phyloP scores from a whole-genome alignment of 129 eudicot species.

The Mikania micrantha region DNA sequence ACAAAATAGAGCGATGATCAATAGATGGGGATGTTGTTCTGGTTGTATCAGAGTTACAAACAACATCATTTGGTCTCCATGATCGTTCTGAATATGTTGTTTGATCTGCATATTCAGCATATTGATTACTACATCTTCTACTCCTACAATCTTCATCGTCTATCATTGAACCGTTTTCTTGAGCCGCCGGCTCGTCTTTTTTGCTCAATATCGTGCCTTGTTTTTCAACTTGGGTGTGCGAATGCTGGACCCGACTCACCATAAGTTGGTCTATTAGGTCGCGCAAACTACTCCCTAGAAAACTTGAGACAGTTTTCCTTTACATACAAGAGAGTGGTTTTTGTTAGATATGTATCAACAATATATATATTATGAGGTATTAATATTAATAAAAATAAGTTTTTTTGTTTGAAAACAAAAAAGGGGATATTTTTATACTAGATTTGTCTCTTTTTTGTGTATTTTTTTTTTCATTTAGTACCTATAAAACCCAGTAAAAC shows the following conservation, averaged over 20 bases:
- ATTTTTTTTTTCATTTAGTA: no score
- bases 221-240: conserved; percentile 7
- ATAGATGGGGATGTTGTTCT: conserved; percentile 37
- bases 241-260: conserved; percentile 39
- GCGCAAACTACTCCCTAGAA: conserved; percentile 58
- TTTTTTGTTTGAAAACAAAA: no score
- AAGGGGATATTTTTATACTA: no score
- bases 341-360: background rate
- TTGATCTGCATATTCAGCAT: conserved; percentile 30
- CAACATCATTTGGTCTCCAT: conserved; percentile 34
- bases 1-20: conserved; percentile 31
- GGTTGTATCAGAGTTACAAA: conserved; percentile 31
- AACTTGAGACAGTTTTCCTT: conserved; percentile 71
- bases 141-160: conserved; percentile 28
- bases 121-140: conserved; percentile 27
- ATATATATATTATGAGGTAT: no score
- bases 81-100: conserved; percentile 22
- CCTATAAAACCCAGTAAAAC: no score
- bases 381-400: no score
- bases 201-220: background rate
- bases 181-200: background rate
- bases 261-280: conserved; percentile 61
- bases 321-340: background rate
- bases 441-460: no score
- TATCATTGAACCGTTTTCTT: conserved; percentile 9